A percentile compares a stretch with the other conserved stretches of the same genome.
phyloP scores from a whole-genome alignment of 2,329 filamentous ascomycete species.

The Fusarium vanettenii region DNA sequence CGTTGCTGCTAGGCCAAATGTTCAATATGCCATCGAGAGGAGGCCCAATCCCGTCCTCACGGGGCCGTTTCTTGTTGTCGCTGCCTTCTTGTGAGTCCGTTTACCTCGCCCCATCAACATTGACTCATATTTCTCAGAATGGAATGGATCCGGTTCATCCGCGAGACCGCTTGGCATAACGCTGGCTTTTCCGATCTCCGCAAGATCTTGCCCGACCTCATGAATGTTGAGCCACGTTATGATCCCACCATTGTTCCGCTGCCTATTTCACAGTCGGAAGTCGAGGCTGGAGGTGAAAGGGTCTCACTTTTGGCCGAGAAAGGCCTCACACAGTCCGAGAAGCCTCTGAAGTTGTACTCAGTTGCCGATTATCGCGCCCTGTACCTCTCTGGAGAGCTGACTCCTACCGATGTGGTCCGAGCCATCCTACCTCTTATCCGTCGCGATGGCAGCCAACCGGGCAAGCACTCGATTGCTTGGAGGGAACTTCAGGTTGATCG shows the following conservation, averaged over 20 bases:
- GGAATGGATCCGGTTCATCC: constrained; percentile 41
- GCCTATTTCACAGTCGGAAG: constrained; percentile 58
- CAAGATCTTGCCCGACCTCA: constrained; percentile 61
- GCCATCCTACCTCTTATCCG: constrained; percentile 60
- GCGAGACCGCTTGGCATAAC: constrained; percentile 62
- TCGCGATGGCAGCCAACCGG: constrained; percentile 50
- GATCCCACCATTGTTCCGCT: constrained; percentile 59
- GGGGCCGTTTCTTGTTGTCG: constrained; percentile 23
- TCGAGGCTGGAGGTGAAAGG: constrained; percentile 12
- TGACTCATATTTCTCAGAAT: constrained; percentile 25
- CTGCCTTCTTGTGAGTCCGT: constrained; percentile 32
- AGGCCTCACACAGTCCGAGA: constrained; percentile 51
- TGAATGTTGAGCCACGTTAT: constrained; percentile 61
- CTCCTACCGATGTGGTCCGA: constrained; percentile 58
- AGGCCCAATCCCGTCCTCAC: constrained; percentile 33
- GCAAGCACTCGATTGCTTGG: constrained; percentile 57
- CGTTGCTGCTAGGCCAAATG: constrained; percentile 25
- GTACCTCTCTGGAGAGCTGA: constrained; percentile 58
- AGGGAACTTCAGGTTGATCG: constrained; percentile 56
- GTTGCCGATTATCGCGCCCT: constrained; percentile 58
- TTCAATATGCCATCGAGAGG: constrained; percentile 29
- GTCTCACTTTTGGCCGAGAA: neutral
- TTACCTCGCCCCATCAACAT: rapidly evolving
- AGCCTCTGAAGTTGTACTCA: constrained; percentile 46
- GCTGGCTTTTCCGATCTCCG: constrained; percentile 72